Base-by-base conservation (phyloP, 495 filamentous ascomycete species). In the Penicillium subrubescens region DNA sequence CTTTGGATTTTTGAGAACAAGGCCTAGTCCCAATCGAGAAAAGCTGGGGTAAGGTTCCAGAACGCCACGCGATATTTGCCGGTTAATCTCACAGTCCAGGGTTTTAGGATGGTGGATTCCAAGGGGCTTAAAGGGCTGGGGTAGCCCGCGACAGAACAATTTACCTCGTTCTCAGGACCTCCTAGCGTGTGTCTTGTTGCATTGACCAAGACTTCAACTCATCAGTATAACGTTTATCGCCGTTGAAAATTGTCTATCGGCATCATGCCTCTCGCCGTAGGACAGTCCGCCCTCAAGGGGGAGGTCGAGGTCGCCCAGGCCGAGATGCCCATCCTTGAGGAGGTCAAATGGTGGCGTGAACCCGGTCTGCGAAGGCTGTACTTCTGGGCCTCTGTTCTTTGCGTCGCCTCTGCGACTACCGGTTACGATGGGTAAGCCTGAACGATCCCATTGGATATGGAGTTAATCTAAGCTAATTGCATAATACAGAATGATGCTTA, bases 381-480 rank as follows among this genome's bases (percentile, higher is more conserved):
- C 63, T 81, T 77, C 35, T 80, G 80, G 71, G 77, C 79, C 52
- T 69, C 78, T 54, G 75, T 89, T 34, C 77, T 89, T 55, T 87
- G 85, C 73, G 71, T 89, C 63, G 86, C 85, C 5, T 89, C 87
- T 50, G 86, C 85, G 39, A 89, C 86, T 21, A 89, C 86, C 21
- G 87, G 87, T 60, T 89, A 88, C 71, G 87, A 89, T 74, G 85
- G 80, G 79, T 79, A 72, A 46, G 72, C 55, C 10, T 48, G 21
- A 25, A n/a, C 8, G 34, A 39, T 25, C 17, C 19, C 3, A 41
- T 23, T 25, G 2, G 14, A 27, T 6, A 19, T 29, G 4, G 15
- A n/a, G 27, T 8, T 10, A 54, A 31, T 51, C 2, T 12, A 33
- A 8, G 2, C 19, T 31, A 12, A 33, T 19, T 23, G 15, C 5